Conservation (phyloP, 2,329 filamentous ascomycete species). For the Epichloe brachyelytri region DNA sequence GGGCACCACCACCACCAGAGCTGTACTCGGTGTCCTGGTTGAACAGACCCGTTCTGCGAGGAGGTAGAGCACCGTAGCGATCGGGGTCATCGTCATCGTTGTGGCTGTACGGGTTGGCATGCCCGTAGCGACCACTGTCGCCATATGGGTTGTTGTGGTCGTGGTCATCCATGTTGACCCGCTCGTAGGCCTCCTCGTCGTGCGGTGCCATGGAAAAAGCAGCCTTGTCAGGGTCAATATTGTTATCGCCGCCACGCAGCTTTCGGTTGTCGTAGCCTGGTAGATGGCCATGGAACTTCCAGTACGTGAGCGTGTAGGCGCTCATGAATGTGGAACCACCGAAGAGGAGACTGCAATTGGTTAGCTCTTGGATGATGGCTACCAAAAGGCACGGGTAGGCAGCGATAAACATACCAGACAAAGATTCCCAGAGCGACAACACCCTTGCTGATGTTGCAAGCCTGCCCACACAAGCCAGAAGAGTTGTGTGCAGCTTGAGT, state of each 20-base stretch:
- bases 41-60: constrained; percentile 30
- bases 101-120: constrained; percentile 24
- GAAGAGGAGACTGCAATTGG: constrained; percentile 38
- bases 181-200: constrained; percentile 52
- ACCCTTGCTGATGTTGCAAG: constrained; percentile 48
- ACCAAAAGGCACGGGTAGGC: not conserved
- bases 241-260: constrained; percentile 27
- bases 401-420: constrained; percentile 36
- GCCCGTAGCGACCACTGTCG: constrained; percentile 21
- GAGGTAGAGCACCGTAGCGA: constrained; percentile 26
- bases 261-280: constrained; percentile 45
- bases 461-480: constrained; percentile 38
- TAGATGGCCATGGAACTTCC: constrained; percentile 46
- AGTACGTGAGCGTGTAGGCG: constrained; percentile 48
- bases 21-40: constrained; percentile 38
- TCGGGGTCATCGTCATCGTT: constrained; percentile 26
- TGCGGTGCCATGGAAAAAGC: constrained; percentile 56
- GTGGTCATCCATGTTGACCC: constrained; percentile 44
- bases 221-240: constrained; percentile 57
- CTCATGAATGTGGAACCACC: constrained; percentile 40
- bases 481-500: constrained; percentile 53
- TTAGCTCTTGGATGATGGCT: not conserved
- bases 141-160: constrained; percentile 25
- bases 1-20: constrained; percentile 16
- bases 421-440: constrained; percentile 51